A percentile compares a stretch with the other conserved stretches of the same genome.
phyloP scores from a whole-genome alignment of 2,329 filamentous ascomycete genomes.

The Phoma sp. region DNA sequence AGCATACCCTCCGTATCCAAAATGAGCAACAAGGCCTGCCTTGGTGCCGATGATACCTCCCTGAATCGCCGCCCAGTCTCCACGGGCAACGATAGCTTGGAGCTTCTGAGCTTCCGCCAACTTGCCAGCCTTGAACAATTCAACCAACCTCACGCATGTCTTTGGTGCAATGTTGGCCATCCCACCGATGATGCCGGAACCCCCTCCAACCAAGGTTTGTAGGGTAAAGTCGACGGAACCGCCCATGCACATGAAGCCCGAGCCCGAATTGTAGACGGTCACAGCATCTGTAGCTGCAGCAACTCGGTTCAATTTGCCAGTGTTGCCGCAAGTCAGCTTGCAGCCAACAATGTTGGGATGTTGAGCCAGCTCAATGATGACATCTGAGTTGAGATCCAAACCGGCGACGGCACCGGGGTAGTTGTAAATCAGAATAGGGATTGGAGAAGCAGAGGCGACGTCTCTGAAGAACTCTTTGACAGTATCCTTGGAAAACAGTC shows the following conservation, averaged over 20 bases:
- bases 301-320: constrained; percentile 68
- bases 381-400: constrained; percentile 68
- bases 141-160: constrained; percentile 66
- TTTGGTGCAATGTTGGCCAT: constrained; percentile 74
- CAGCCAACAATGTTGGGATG: constrained; percentile 72
- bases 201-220: constrained; percentile 72
- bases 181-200: constrained; percentile 74
- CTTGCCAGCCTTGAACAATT: constrained; percentile 66
- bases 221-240: constrained; percentile 77
- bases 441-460: constrained; percentile 67
- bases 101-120: constrained; percentile 66
- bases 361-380: constrained; percentile 64
- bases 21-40: constrained; percentile 66
- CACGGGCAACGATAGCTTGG: constrained; percentile 69
- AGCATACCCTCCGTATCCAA: constrained; percentile 69
- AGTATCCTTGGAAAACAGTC: constrained; percentile 67
- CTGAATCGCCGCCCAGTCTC: constrained; percentile 73
- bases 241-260: constrained; percentile 72
- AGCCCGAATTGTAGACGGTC: constrained; percentile 46
- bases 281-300: constrained; percentile 59
- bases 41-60: constrained; percentile 74
- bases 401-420: constrained; percentile 69
- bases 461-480: constrained; percentile 69
- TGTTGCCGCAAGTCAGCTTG: constrained; percentile 74
- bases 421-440: constrained; percentile 74